Conservation (phyloP, 2,329 filamentous ascomycete species). For the Arachnopeziza araneosa region DNA sequence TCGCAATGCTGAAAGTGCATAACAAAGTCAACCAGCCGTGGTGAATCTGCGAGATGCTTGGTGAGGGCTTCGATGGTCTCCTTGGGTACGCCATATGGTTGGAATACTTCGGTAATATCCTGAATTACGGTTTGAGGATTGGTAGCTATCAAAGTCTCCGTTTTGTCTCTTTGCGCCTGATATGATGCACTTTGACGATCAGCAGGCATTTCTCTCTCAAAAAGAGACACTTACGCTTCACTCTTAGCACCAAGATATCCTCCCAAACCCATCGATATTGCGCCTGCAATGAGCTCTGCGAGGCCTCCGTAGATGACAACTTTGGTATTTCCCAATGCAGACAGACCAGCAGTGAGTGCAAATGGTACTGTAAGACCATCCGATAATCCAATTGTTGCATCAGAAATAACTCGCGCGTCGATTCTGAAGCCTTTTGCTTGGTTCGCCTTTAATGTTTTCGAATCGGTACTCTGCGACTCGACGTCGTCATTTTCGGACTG, state of each 20-base stretch:
- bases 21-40: slow-evolving; percentile 35
- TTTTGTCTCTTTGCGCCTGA: slow-evolving; percentile 24
- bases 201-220: slow-evolving; percentile 8
- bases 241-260: slow-evolving; percentile 51
- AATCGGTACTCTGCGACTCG: slow-evolving; percentile 23
- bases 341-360: slow-evolving; percentile 54
- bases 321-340: slow-evolving; percentile 42
- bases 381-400: slow-evolving; percentile 56
- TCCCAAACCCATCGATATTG: slow-evolving; percentile 58
- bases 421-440: slow-evolving; percentile 24
- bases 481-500: slow-evolving; percentile 16
- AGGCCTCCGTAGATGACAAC: slow-evolving; percentile 53
- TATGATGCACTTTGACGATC: slow-evolving; percentile 29
- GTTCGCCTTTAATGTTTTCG: slow-evolving; percentile 17
- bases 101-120: slow-evolving; percentile 31
- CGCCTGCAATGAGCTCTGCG: slow-evolving; percentile 55
- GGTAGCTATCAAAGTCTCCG: slow-evolving; percentile 21
- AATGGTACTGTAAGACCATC: slow-evolving; percentile 61
- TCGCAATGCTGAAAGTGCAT: slow-evolving; percentile 32
- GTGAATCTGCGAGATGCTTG: slow-evolving; percentile 27
- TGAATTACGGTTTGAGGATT: slow-evolving; percentile 23
- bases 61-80: slow-evolving; percentile 30
- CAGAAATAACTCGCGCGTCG: slow-evolving; percentile 36
- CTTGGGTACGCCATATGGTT: slow-evolving; percentile 29
- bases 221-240: slow-evolving; percentile 31